Base-by-base conservation (phyloP, 768 basidiomycete species). In the Suillus occidentalis region DNA sequence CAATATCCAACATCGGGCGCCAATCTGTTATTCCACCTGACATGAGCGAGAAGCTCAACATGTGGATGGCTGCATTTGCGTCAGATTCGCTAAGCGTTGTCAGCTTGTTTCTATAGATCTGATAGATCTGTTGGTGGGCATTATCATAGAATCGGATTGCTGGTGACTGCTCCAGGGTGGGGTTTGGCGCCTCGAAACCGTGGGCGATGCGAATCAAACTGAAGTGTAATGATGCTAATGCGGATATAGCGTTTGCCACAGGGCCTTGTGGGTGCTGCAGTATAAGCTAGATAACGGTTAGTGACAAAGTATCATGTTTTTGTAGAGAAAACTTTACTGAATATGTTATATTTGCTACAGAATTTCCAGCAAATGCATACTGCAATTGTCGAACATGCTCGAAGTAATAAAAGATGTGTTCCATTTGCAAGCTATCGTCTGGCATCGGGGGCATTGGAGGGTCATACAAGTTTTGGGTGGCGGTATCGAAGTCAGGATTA, bases 21-120 rank as follows among this genome's bases (percentile, higher is more conserved):
- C 93, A 95, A 69, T 89, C 85, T 20, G 82, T 84, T 60, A 80
- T 77, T 42, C 90, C 87, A 61, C 89, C 89, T 2, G 86, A 87
- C 72, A 93, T 78, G 65, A 90, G 81, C 52, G 89, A 89, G 75
- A 88, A 92, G 70, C 83, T 86, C 65, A 92, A 82, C 66, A 95
- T 84, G 74, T 92, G 91, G 50, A 92, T 72, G 6, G 93, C 91
- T 5, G 93, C 92, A 67, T 89, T 82, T 12, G 90, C 93, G 69
- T 94, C 91, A 57, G 81, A 81, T 64, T 90, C 90, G 49, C 79
- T 80, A 77, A 89, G 85, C 34, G 78, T 73, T 13, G 84, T 85
- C 42, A 81, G 81, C 65, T 83, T 76, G 62, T 84, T 82, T 71
- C 84, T 87, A 63, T 84, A 79, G 56, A 92, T 79, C 71, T 88